Base-by-base conservation (phyloP, 2,329 filamentous ascomycete genomes). In the Cytospora piceicola region DNA sequence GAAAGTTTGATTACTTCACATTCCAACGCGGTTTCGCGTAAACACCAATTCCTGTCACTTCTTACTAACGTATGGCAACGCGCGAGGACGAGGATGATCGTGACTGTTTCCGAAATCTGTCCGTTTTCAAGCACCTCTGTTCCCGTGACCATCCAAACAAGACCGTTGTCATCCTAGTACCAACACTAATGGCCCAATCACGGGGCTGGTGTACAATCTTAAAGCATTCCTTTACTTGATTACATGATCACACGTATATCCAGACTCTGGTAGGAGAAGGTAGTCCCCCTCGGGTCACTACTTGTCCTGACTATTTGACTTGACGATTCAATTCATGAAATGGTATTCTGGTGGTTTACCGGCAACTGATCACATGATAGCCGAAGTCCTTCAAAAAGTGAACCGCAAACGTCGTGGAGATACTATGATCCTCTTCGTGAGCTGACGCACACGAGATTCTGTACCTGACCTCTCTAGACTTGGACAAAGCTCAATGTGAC, bases 1-100 rank as follows among this genome's bases (percentile, higher is more conserved):
- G 51, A 39, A 52, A 24, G n/a, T 34, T 17, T 62, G 32, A 34
- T 3, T 20, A 17, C 60, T n/a, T 17, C 60, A 29, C 27, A 62
- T 62, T 62, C 60, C 60, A 62, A 39, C 27, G 1, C 20, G 2
- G 6, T 15, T 15, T 7, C 8, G 60, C 53, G 29, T 11, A 52
- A 42, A 42, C 39, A 42, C 20, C 8, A 20, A 42, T 42, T n/a
- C 17, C 17, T 9, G 17, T 17, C 39, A 20, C 27, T 42, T n/a
- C 39, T n/a, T 42, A 42, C 15, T 42, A 42, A 5, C 15, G 39
- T 42, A 42, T 42, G 6, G 39, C 39, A 42, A 42, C 39, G 17
- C 7, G 20, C 39, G 20, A 42, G 11, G 2, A 42, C 7, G 39
- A 42, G 39, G 39, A n/a, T n/a, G 39, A 42, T n/a, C 39, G 5